Percentiles rank a stretch among this genome's conserved stretches.
Conservation (phyloP, 139 green algal species). For the Coelastrella sp. region DNA sequence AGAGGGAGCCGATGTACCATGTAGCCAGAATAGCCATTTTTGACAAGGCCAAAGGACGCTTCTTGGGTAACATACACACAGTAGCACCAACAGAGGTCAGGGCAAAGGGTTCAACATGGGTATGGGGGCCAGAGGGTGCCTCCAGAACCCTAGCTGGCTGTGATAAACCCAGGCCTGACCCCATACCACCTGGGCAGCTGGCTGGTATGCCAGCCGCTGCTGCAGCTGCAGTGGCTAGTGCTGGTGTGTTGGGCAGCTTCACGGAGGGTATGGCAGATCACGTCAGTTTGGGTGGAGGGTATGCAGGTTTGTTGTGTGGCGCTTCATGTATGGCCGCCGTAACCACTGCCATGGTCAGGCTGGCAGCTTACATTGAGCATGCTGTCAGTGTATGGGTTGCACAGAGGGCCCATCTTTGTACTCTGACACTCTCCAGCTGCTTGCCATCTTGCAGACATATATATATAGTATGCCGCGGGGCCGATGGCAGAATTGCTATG, state of each 20-base stretch:
- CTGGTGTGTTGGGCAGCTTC: background rate
- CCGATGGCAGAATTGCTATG: no score
- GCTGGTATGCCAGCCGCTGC: background rate
- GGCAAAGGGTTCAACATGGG: conserved; percentile 2
- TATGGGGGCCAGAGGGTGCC: background rate
- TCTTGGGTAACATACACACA: conserved; percentile 16
- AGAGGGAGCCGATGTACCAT: background rate
- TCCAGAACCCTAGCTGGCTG: background rate
- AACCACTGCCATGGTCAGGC: no score
- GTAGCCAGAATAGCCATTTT: conserved; percentile 21
- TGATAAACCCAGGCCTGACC: conserved; percentile 4
- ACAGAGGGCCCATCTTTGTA: no score
- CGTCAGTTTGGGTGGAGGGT: background rate
- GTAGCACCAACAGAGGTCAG: background rate
- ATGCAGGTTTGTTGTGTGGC: background rate
- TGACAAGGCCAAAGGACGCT: background rate
- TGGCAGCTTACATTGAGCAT: no score
- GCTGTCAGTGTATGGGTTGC: no score
- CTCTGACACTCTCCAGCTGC: no score
- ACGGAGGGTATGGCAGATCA: background rate
- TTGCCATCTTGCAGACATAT: no score
- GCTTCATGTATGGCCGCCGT: background rate
- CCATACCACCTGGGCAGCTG: conserved; percentile 16
- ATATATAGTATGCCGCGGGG: no score
- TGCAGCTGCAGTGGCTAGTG: background rate